These are phyloP conservation scores for Debaryomyces udenii DNA, from an alignment of 1,139 yeast species.

Conservation along the genomic window DNA sequence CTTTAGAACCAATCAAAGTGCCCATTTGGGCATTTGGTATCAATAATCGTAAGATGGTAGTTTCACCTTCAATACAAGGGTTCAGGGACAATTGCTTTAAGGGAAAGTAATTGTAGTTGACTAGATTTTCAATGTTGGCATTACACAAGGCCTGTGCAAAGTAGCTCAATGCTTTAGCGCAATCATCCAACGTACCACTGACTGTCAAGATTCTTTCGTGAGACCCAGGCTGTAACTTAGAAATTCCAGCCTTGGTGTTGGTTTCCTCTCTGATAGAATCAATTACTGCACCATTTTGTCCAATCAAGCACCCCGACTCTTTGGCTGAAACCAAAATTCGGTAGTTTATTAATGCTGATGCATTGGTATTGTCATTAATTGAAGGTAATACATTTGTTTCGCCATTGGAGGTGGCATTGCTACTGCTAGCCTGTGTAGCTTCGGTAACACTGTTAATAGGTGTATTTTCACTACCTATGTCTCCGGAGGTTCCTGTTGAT, in stretches of 20 bases:
- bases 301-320: slow-evolving; percentile 91
- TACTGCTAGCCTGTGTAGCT: slow-evolving; percentile 6
- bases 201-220: slow-evolving; percentile 85
- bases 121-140: slow-evolving; percentile 30
- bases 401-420: not conserved
- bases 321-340: slow-evolving; percentile 80
- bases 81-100: slow-evolving; percentile 59
- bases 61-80: slow-evolving; percentile 53
- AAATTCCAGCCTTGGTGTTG: slow-evolving; percentile 85
- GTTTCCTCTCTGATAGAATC: slow-evolving; percentile 77
- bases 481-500: slow-evolving; percentile 12
- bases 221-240: slow-evolving; percentile 79
- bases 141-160: slow-evolving; percentile 67
- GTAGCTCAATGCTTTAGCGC: slow-evolving; percentile 71
- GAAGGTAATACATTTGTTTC: slow-evolving; percentile 27
- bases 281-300: slow-evolving; percentile 82
- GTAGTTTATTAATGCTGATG: slow-evolving; percentile 51
- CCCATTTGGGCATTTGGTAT: slow-evolving; percentile 91
- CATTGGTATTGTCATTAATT: slow-evolving; percentile 30
- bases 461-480: slow-evolving; percentile 2
- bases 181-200: slow-evolving; percentile 74
- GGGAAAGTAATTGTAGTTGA: slow-evolving; percentile 59
- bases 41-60: slow-evolving; percentile 67
- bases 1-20: slow-evolving; percentile 84
- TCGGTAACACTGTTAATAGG: slow-evolving; percentile 1